Percentiles rank a stretch among this genome's conserved stretches.
Conservation (phyloP, 495 filamentous ascomycete species). For the Aspergillus nanangensis region DNA sequence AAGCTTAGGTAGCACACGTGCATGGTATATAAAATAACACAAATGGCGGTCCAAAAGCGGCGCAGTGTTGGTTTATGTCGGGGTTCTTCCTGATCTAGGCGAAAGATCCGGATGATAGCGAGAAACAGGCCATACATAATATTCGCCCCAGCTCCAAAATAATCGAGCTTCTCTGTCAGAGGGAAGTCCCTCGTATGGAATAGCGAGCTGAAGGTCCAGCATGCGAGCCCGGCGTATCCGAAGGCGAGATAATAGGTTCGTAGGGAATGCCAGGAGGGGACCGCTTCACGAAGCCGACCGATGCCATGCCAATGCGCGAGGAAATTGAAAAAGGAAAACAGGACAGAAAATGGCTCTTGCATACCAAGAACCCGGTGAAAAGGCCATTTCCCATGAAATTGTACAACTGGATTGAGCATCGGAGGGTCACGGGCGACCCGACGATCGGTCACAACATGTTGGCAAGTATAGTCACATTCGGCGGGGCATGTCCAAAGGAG, state of each 20-base stretch:
- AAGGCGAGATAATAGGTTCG: constrained; percentile 76
- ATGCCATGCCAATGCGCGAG: constrained; percentile 82
- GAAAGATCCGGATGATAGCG: constrained; percentile 72
- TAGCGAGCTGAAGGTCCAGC: constrained; percentile 83
- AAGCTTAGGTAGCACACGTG: constrained; percentile 84
- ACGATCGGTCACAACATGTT: constrained; percentile 80
- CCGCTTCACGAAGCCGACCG: constrained; percentile 56
- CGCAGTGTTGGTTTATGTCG: constrained; percentile 53
- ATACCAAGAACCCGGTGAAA: constrained; percentile 85
- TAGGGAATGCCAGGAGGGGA: constrained; percentile 70
- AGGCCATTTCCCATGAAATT: constrained; percentile 99
- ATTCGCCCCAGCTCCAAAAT: constrained; percentile 87
- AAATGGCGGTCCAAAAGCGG: constrained; percentile 69
- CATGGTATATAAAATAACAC: constrained; percentile 62
- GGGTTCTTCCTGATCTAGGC: constrained; percentile 63
- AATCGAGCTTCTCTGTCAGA: constrained; percentile 89
- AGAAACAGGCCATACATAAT: constrained; percentile 91
- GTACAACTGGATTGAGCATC: constrained; percentile 63
- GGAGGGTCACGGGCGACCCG: constrained; percentile 63
- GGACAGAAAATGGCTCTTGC: constrained; percentile 89
- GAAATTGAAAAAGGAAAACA: constrained; percentile 90
- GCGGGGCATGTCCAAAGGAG: constrained; percentile 65
- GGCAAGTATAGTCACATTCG: constrained; percentile 98
- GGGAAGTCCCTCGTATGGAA: constrained; percentile 88
- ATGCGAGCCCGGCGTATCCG: constrained; percentile 73